Percentiles rank a stretch among this genome's conserved stretches.
phyloP scores from a whole-genome alignment of 73 alveolate genomes.

The Tetrahymena thermophila region DNA sequence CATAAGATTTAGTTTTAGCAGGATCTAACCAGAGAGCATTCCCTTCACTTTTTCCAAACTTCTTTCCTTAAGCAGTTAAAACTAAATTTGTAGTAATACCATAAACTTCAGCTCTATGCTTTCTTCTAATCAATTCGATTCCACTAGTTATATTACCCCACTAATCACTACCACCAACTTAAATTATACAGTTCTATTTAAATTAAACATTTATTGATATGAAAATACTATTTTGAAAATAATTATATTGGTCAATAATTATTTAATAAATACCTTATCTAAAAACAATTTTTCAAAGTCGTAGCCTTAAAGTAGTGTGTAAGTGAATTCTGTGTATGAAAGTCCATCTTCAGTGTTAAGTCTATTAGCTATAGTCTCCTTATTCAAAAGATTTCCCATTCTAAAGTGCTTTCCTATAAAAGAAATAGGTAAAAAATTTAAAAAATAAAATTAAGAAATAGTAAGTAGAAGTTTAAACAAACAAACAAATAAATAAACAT shows the following conservation, averaged over 20 bases:
- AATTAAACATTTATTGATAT: neutral
- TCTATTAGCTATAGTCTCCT: neutral
- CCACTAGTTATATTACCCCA: constrained; percentile 59
- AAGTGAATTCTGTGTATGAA: constrained; percentile 43
- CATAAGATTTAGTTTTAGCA: neutral
- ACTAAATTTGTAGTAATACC: neutral
- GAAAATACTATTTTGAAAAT: neutral
- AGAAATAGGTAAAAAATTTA: neutral
- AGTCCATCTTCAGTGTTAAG: constrained; percentile 19
- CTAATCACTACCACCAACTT: constrained; percentile 53
- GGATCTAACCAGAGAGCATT: neutral
- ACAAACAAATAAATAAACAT: too few species aligned
- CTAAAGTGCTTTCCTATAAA: constrained; percentile 25
- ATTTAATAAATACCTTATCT: neutral
- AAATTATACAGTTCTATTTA: constrained; percentile 22
- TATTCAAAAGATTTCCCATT: neutral
- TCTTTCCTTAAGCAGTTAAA: neutral
- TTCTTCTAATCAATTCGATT: constrained; percentile 40
- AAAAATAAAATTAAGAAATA: neutral
- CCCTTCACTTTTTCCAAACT: neutral
- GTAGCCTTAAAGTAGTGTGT: constrained; percentile 35
- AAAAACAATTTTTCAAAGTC: constrained; percentile 21
- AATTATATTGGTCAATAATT: neutral
- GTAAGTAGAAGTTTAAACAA: neutral
- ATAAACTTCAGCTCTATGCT: neutral